These are phyloP conservation scores for Saturnispora saitoi DNA, from an alignment of 805 yeast species.

Conservation along the genomic window DNA sequence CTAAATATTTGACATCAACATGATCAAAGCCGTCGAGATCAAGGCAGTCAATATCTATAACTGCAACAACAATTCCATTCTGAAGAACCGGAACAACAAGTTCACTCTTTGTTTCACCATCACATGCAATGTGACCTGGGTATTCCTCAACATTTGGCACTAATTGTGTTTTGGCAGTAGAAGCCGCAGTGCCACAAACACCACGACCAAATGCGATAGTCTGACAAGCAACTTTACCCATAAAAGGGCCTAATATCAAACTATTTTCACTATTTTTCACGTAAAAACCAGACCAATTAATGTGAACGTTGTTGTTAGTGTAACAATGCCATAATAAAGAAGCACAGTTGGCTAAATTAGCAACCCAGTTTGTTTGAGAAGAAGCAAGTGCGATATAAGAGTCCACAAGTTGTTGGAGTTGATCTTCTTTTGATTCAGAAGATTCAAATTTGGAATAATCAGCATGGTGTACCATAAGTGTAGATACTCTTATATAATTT, in stretches of 20 bases:
- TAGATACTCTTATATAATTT: not conserved
- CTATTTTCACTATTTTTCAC: conserved; percentile 34
- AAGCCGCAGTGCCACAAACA: conserved; percentile 86
- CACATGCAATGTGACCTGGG: conserved; percentile 96
- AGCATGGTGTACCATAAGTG: conserved; percentile 49
- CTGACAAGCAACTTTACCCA: conserved; percentile 96
- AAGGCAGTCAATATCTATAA: conserved; percentile 79
- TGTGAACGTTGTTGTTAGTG: conserved; percentile 40
- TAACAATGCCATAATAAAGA: conserved; percentile 87
- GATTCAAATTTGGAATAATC: conserved; percentile 51
- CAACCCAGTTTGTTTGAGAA: conserved; percentile 75
- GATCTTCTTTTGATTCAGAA: conserved; percentile 37
- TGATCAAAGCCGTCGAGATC: conserved; percentile 57
- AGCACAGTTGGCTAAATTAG: conserved; percentile 79
- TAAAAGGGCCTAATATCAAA: conserved; percentile 83
- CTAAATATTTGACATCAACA: conserved; percentile 50
- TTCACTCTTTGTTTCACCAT: conserved; percentile 88
- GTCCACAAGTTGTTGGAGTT: conserved; percentile 46
- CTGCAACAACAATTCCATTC: conserved; percentile 50
- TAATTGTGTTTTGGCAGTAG: conserved; percentile 48
- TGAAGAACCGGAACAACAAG: conserved; percentile 73
- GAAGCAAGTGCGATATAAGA: conserved; percentile 58
- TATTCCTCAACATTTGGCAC: conserved; percentile 70
- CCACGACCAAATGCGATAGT: conserved; percentile 69
- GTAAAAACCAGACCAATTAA: conserved; percentile 95